These are phyloP conservation scores for Fagus crenata DNA, from an alignment of 306 rosid species.

Conservation along the genomic window DNA sequence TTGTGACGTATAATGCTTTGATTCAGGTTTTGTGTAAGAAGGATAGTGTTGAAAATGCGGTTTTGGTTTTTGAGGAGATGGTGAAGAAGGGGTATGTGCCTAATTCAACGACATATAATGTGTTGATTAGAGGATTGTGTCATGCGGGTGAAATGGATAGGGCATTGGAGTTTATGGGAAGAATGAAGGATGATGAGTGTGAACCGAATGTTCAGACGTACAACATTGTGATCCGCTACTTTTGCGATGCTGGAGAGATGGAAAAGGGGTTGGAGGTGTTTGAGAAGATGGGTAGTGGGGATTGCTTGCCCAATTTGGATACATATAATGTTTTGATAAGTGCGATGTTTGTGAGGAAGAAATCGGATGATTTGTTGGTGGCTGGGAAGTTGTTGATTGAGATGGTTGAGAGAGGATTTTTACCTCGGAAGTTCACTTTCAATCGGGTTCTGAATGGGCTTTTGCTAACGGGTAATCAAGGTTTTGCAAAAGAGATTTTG, in stretches of 20 bases:
- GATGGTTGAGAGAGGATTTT: slow-evolving; percentile 81
- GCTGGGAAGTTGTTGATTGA: slow-evolving; percentile 85
- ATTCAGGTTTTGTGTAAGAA: slow-evolving; percentile 90
- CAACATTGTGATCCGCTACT: slow-evolving; percentile 64
- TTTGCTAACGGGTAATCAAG: slow-evolving; percentile 71
- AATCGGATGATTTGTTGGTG: slow-evolving; percentile 59
- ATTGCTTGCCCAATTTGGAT: slow-evolving; percentile 81
- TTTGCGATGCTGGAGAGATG: slow-evolving; percentile 73
- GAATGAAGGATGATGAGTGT: slow-evolving; percentile 59
- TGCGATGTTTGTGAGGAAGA: slow-evolving; percentile 88
- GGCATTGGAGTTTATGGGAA: slow-evolving; percentile 55
- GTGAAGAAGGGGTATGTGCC: slow-evolving; percentile 63
- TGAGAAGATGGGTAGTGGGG: slow-evolving; percentile 62
- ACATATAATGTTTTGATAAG: slow-evolving; percentile 78
- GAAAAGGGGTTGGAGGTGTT: slow-evolving; percentile 63
- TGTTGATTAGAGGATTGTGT: slow-evolving; percentile 77
- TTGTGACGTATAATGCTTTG: slow-evolving; percentile 76
- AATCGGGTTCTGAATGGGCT: slow-evolving; percentile 77
- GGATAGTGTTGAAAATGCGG: slow-evolving; percentile 65
- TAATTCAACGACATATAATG: slow-evolving; percentile 58
- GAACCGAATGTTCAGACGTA: slow-evolving; percentile 70
- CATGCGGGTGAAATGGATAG: slow-evolving; percentile 60
- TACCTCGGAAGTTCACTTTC: slow-evolving; percentile 70
- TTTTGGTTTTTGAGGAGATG: slow-evolving; percentile 72
- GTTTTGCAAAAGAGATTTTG: slow-evolving; percentile 70